Evolutionary conservation across 2,329 filamentous ascomycete species (phyloP).

Genomic region (Cladophialophora carrionii): DNA sequence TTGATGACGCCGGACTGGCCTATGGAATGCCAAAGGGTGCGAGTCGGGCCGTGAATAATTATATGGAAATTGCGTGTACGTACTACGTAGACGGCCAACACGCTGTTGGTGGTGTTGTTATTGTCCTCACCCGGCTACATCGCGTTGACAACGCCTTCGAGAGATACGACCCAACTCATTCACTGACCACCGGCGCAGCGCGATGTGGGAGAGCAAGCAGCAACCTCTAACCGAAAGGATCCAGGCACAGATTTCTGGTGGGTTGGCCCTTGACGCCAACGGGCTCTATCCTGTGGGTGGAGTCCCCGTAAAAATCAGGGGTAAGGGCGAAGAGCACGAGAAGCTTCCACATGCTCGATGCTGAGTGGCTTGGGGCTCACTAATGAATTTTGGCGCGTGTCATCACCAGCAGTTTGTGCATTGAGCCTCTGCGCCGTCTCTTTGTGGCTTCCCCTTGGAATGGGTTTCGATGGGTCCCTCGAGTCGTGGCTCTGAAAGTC

Average conservation of each 20-base stretch:
- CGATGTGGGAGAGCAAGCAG: neutral
- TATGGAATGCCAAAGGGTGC: neutral
- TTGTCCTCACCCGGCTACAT: neutral
- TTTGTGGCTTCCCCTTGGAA: slow-evolving; percentile 7
- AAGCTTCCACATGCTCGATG: neutral
- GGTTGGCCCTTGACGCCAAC: neutral
- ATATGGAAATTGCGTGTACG: slow-evolving; percentile 10
- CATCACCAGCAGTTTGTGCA: slow-evolving; percentile 18
- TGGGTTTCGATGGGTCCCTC: slow-evolving; percentile 1
- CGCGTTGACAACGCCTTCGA: neutral
- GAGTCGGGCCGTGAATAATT: neutral
- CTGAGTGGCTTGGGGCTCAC: slow-evolving; percentile 22
- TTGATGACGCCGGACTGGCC: neutral
- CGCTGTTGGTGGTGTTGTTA: neutral
- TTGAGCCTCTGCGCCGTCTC: slow-evolving; percentile 12
- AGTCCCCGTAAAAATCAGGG: slow-evolving; percentile 15
- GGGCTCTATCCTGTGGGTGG: neutral
- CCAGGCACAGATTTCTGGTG: slow-evolving; percentile 1
- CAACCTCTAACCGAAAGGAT: neutral
- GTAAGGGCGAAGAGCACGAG: slow-evolving; percentile 2
- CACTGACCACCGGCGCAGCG: neutral
- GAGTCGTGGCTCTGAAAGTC: slow-evolving; percentile 5
- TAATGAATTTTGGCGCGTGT: slow-evolving; percentile 23
- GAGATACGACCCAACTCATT: neutral
- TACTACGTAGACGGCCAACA: neutral